Evolutionary conservation across 1,139 yeast genomes (phyloP).

Genomic region (Debaryomyces fabryi): DNA sequence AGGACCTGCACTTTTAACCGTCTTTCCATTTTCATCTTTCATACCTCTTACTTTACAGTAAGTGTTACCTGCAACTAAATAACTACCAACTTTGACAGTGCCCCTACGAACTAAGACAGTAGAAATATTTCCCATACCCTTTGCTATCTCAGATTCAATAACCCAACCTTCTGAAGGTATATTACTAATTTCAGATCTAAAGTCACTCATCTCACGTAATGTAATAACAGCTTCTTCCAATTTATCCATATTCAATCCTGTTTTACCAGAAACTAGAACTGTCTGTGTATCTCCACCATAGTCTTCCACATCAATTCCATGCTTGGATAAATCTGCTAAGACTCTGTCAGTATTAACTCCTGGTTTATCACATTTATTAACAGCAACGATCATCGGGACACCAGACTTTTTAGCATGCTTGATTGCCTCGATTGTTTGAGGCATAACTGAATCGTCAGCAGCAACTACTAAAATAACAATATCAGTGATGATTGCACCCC

Average conservation of each 20-base stretch:
- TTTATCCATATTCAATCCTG: conserved; percentile 81
- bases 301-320: conserved; percentile 86
- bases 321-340: conserved; percentile 70
- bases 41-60: conserved; percentile 87
- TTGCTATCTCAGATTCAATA: conserved; percentile 80
- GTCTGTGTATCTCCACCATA: conserved; percentile 96
- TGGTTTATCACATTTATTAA: conserved; percentile 88
- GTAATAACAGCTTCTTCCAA: conserved; percentile 88
- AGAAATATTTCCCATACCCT: conserved; percentile 85
- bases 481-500: conserved; percentile 95
- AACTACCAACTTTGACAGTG: conserved; percentile 65
- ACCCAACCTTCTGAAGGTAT: conserved; percentile 83
- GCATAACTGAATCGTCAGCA: conserved; percentile 97
- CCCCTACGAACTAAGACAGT: conserved; percentile 85
- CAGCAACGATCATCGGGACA: conserved; percentile 87
- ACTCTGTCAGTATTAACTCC: conserved; percentile 75
- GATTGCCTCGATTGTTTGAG: conserved; percentile 95
- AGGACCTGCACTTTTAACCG: conserved; percentile 72
- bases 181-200: conserved; percentile 62
- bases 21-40: conserved; percentile 72
- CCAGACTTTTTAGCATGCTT: conserved; percentile 86
- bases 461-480: conserved; percentile 94
- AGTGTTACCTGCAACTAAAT: conserved; percentile 82
- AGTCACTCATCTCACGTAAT: conserved; percentile 79
- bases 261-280: conserved; percentile 83